Evolutionary conservation across 2,329 filamentous ascomycete species (phyloP).

Genomic region (Rutstroemia sydowiana): DNA sequence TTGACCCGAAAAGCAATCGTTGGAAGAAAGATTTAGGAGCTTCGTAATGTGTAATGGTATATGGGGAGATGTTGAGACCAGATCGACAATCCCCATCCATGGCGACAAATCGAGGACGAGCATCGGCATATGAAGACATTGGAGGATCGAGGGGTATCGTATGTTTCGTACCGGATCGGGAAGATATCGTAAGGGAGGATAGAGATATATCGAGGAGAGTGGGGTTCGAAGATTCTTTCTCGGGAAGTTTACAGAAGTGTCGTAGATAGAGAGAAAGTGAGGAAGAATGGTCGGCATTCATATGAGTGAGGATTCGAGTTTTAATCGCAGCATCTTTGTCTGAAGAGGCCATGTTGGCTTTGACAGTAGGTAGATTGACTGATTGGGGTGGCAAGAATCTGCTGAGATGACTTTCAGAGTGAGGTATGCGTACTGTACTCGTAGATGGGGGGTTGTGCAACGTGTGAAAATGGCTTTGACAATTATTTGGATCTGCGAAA

Average conservation of each 20-base stretch:
- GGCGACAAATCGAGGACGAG: conserved; percentile 62
- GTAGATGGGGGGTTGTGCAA: too few species aligned
- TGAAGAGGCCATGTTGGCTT: conserved; percentile 13
- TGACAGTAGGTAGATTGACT: too few species aligned
- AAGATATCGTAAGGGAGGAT: conserved; percentile 51
- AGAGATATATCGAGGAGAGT: conserved; percentile 60
- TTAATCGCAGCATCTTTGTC: conserved; percentile 41
- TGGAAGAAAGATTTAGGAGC: conserved; percentile 33
- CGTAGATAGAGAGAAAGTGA: conserved; percentile 74
- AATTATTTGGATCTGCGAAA: too few species aligned
- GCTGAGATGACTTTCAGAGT: too few species aligned
- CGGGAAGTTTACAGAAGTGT: conserved; percentile 55
- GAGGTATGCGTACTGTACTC: too few species aligned
- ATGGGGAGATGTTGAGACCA: conserved; percentile 49
- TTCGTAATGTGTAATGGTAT: conserved; percentile 35
- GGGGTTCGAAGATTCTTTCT: conserved; percentile 47
- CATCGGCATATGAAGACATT: conserved; percentile 59
- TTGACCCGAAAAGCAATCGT: conserved; percentile 45
- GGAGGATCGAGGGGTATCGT: conserved; percentile 62
- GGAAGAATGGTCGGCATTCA: conserved; percentile 75
- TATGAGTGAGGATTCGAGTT: conserved; percentile 66
- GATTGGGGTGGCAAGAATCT: too few species aligned
- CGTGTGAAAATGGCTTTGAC: too few species aligned
- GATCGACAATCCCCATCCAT: conserved; percentile 58
- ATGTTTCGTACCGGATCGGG: conserved; percentile 39